These are phyloP conservation scores for Leishmania turanica DNA, from an alignment of 208 protist species.

Conservation along the genomic window DNA sequence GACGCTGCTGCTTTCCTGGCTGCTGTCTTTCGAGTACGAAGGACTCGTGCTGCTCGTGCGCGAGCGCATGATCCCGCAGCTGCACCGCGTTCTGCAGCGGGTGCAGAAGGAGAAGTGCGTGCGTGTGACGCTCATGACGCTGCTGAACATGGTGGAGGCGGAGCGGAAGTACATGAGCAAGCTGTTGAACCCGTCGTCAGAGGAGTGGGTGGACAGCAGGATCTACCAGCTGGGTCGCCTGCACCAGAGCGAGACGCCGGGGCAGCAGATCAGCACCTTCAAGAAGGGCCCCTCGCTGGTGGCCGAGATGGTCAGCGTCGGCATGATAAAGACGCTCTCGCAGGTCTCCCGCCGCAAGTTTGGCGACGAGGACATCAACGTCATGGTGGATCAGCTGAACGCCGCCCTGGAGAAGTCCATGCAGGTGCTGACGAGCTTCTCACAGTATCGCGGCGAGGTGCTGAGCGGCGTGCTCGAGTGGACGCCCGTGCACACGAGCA, in stretches of 20 bases:
- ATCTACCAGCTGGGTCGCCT: constrained; percentile 49
- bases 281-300: constrained; percentile 73
- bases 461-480: constrained; percentile 88
- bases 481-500: constrained; percentile 92
- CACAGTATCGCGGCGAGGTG: constrained; percentile 92
- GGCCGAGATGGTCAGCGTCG: constrained; percentile 91
- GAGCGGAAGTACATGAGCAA: constrained; percentile 66
- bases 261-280: constrained; percentile 29
- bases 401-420: constrained; percentile 82
- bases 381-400: constrained; percentile 67
- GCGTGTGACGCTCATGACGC: constrained; percentile 84
- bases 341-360: constrained; percentile 87
- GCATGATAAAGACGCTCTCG: constrained; percentile 88
- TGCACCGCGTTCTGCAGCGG: constrained; percentile 88
- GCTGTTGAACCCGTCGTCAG: constrained; percentile 48
- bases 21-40: constrained; percentile 87
- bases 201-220: constrained; percentile 50
- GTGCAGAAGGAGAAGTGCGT: constrained; percentile 94
- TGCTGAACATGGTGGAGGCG: constrained; percentile 86
- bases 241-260: constrained; percentile 26
- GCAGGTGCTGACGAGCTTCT: constrained; percentile 92
- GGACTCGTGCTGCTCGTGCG: constrained; percentile 73
- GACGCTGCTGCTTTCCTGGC: constrained; percentile 74
- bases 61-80: constrained; percentile 82
- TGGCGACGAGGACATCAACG: constrained; percentile 90